A percentile compares a stretch with the other conserved stretches of the same genome.
Conservation (phyloP, 768 basidiomycete genomes). For the Phylloporus sp. region DNA sequence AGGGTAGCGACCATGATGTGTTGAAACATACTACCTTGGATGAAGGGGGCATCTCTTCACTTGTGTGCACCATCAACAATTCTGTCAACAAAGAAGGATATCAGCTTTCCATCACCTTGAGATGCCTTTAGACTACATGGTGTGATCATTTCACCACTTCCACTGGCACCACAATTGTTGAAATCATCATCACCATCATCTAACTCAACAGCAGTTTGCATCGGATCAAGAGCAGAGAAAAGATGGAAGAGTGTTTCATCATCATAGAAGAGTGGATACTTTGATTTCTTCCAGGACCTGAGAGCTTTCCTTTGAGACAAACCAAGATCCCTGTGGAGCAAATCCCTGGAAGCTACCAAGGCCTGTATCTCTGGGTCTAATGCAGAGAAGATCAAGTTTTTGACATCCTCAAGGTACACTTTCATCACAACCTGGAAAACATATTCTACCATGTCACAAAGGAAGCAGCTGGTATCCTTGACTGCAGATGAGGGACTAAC, state of each 20-base stretch:
- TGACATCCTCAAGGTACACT: neutral
- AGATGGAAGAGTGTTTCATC: neutral
- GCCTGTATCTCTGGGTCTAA: neutral
- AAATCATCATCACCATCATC: neutral
- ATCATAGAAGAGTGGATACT: neutral
- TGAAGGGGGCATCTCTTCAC: neutral
- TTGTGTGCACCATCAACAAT: neutral
- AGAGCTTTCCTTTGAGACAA: neutral
- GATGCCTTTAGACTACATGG: neutral
- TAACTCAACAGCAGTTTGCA: neutral
- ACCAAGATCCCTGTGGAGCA: neutral
- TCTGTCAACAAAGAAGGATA: neutral
- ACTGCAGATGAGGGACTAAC: neutral
- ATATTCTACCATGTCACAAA: neutral
- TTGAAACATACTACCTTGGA: neutral
- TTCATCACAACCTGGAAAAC: neutral
- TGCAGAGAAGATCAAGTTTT: neutral
- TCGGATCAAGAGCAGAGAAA: neutral
- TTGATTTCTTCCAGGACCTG: neutral
- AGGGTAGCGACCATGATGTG: neutral
- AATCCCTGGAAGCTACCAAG: neutral
- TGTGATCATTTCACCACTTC: too few species aligned
- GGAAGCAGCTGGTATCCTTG: neutral
- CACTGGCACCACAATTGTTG: too few species aligned
- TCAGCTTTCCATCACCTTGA: accelerated